These are phyloP conservation scores for Mycena crocata DNA, from an alignment of 768 basidiomycete species.

Conservation along the genomic window DNA sequence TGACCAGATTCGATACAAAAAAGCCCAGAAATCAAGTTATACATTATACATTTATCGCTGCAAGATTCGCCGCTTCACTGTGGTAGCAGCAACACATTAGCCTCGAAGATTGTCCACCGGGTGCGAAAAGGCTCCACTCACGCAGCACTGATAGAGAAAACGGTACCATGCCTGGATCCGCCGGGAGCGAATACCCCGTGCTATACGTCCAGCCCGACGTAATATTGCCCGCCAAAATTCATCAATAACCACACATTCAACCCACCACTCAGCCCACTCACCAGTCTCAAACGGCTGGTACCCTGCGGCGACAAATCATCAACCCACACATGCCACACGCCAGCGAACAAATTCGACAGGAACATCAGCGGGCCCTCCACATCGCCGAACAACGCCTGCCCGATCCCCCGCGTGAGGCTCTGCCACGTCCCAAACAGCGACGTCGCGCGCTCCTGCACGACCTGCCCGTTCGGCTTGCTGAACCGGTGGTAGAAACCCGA, in stretches of 20 bases:
- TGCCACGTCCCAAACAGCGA: constrained; percentile 32
- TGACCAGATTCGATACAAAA: too few relatives aligned
- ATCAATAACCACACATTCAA: too few relatives aligned
- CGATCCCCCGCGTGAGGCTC: constrained; percentile 30
- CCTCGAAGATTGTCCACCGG: too few relatives aligned
- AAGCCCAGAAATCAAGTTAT: too few relatives aligned
- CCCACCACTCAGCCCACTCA: constrained; percentile 10
- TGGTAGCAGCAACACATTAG: background rate
- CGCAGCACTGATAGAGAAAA: constrained; percentile 32
- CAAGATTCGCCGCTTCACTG: constrained; percentile 32
- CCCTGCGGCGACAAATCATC: constrained; percentile 30
- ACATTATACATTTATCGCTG: constrained; percentile 16
- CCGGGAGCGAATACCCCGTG: constrained; percentile 30
- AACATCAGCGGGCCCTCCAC: constrained; percentile 36
- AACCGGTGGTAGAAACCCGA: constrained; percentile 34
- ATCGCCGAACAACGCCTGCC: constrained; percentile 23
- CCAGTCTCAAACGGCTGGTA: constrained; percentile 34
- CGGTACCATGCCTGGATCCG: constrained; percentile 35
- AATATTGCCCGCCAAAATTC: constrained; percentile 25
- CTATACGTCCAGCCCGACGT: constrained; percentile 35
- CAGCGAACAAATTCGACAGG: constrained; percentile 24
- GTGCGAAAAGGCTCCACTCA: background rate
- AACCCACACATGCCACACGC: constrained; percentile 33
- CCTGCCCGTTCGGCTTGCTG: constrained; percentile 30
- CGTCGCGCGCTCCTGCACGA: constrained; percentile 29